Evolutionary conservation across 2,329 filamentous ascomycete species (phyloP), one percentile per base, ranked within the genome.

Genomic region (Amphichorda felina): DNA sequence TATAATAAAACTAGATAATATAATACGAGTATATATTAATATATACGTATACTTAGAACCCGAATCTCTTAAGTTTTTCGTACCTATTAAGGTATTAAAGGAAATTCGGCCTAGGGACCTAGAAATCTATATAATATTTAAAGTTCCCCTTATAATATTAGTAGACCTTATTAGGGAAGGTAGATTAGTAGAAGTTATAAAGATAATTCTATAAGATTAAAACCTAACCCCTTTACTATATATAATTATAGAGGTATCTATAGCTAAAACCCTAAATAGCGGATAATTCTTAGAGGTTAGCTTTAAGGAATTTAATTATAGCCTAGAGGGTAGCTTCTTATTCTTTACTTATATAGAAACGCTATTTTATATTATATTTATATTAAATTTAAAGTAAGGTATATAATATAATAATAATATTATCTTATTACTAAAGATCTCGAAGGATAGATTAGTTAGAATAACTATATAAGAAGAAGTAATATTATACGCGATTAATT

Each of bases 1-100:
- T 30, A 36, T 30, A 16, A 30, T 30, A 36, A 21, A 36, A 36
- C 3, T 30, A 36, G 30, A 22, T 36, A 30, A 36, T 36, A 36
- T 22, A 36, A 16, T 17, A 19, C 17, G 4, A 36, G 18, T 36
- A 36, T 8, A 4, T 30, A 30, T 36, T 30, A 36, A 36, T 36
- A 36, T 30, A 36, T 11, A 15, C 18, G 28, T 36, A 36, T 17
- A 36, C 28, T 36, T 36, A 15, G 17, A 36, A 16, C 15, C 16
- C 15, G 22, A 29, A 36, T 15, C 13, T 11, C 22, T 29, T 36
- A 6, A 36, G 27, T 18, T 36, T 36, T 9, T 36, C 13, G 18
- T 36, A 36, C 13, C 17, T 30, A 24, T 36, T 30, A 30, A 36
- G 15, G 28, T 6, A 36, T 14, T 30, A 36, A 14, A 36, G 15